A percentile compares a stretch with the other conserved stretches of the same genome.
Evolutionary conservation across 257 asterid genomes (phyloP).

Genomic region (Mitragyna speciosa): DNA sequence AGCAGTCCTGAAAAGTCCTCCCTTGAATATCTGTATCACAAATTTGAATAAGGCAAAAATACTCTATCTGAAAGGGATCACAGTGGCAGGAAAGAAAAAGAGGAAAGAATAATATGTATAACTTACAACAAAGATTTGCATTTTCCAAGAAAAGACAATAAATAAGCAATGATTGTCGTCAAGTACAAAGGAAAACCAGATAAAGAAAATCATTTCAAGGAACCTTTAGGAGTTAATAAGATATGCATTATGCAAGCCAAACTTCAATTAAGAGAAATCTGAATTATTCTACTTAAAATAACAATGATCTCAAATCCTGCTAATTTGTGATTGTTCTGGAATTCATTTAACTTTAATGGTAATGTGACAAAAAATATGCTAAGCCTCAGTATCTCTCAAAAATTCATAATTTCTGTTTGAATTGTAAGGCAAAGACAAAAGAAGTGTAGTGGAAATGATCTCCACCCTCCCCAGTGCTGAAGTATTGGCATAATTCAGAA

Average conservation of each 20-base stretch:
- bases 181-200: background rate
- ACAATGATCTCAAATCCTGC: too few species aligned
- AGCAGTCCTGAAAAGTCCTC: constrained; percentile 94
- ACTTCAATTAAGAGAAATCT: too few species aligned
- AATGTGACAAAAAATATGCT: background rate
- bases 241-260: too few species aligned
- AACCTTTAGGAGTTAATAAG: too few species aligned
- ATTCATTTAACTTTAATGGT: background rate
- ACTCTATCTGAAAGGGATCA: background rate
- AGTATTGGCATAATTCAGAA: background rate
- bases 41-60: background rate
- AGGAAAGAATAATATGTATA: background rate
- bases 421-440: background rate
- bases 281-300: too few species aligned
- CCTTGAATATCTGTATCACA: constrained; percentile 76
- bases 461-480: background rate
- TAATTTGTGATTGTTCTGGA: background rate
- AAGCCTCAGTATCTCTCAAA: background rate
- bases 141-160: background rate
- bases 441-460: background rate
- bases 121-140: background rate
- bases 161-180: background rate
- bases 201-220: too few species aligned
- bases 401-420: too few species aligned
- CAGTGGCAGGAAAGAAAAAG: background rate